Evolutionary conservation across 169 alveolate genomes (phyloP).

Genomic region (Plasmodium chabaudi): DNA sequence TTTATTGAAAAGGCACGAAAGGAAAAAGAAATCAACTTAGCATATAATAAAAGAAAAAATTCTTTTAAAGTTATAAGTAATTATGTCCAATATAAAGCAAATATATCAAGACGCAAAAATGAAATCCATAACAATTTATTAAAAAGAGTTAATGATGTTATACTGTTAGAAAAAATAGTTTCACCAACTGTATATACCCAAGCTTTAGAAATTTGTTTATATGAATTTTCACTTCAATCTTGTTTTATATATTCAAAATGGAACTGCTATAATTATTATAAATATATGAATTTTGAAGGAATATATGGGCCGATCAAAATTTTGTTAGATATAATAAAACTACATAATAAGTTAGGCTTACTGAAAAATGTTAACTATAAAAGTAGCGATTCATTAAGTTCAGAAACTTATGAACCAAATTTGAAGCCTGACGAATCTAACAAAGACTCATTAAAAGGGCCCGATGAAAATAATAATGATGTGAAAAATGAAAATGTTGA

Average conservation of each 20-base stretch:
- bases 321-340: conserved; percentile 28
- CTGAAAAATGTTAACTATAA: neutral
- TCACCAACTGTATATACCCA: conserved; percentile 30
- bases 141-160: conserved; percentile 40
- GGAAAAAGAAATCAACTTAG: conserved; percentile 35
- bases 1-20: conserved; percentile 70
- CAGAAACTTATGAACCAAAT: neutral
- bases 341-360: conserved; percentile 18
- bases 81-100: conserved; percentile 43
- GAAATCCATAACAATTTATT: conserved; percentile 23
- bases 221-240: conserved; percentile 43
- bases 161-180: conserved; percentile 39
- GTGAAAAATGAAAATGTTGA: neutral
- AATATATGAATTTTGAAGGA: conserved; percentile 24
- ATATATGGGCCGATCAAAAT: conserved; percentile 33
- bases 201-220: conserved; percentile 46
- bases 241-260: conserved; percentile 34
- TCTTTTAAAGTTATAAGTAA: conserved; percentile 25
- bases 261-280: conserved; percentile 40
- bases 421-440: neutral
- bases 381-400: neutral
- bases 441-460: neutral
- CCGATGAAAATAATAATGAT: neutral
- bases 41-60: conserved; percentile 37
- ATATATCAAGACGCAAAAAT: conserved; percentile 24